Base-by-base conservation (phyloP, 2,329 filamentous ascomycete genomes). In the Pseudogymnoascus sp. region DNA sequence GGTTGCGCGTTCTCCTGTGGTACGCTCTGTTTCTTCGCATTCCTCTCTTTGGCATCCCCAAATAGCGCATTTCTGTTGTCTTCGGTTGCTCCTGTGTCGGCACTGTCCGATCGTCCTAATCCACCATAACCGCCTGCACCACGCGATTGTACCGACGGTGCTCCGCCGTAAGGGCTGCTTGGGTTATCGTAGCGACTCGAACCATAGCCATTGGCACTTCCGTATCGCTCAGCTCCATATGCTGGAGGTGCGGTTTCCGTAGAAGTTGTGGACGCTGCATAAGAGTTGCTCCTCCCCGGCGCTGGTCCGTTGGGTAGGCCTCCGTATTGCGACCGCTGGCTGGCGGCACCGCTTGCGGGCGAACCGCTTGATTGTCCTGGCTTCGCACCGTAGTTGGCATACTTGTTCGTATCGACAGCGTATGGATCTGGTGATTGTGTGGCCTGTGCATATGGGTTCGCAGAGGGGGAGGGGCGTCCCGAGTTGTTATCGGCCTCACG, bases 1-100 rank as follows among this genome's bases (percentile, higher is more conserved):
- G 69, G 66, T 63, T 63, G 66, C 14, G 66, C 66, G 62, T 69
- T 68, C n/a, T 47, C 63, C 18, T 67, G 65, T 28, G 71, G 67
- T n/a, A 59, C 38, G 21, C 66, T 40, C 25, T 63, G 59, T 40
- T 67, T 65, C 64, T 73, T 69, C 31, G 66, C 68, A 62, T 72
- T 72, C 67, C 71, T 67, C 21, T 74, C 71, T 64, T 71, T 73
- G n/a, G 71, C 73, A 28, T 69, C 73, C 16, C 71, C 71, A 44
- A 91, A 90, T 3, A 91, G 79, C 28, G 82, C 84, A 70, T 88
- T 83, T 42, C 86, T 80, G 66, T 86, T 81, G 64, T 75, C 75
- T 63, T 85, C 82, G n/a, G 72, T 74, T 2, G 68, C 69, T 31
- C 70, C 68, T 4, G 77, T 77, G 60, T 76, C 75, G 60, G 72